Conservation (phyloP, 2,329 filamentous ascomycete genomes). For the Thermochaetoides dissita region DNA sequence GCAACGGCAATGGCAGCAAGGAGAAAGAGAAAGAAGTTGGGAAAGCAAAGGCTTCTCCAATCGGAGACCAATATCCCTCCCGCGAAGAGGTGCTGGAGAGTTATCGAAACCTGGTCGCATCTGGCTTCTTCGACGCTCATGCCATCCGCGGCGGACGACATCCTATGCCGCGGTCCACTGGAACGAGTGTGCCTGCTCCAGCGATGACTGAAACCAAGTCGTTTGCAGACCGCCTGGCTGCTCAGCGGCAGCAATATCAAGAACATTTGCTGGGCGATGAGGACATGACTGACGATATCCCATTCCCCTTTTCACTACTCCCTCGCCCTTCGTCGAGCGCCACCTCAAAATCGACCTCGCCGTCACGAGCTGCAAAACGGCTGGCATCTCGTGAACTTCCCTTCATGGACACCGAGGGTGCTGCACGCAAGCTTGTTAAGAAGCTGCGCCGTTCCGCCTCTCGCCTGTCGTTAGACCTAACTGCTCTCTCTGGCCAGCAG, state of each 20-base stretch:
- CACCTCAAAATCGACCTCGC: too few relatives aligned
- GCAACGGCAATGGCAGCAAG: not conserved
- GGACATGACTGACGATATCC: too few relatives aligned
- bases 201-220: not conserved
- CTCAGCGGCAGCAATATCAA: constrained; percentile 9
- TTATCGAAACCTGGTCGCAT: constrained; percentile 42
- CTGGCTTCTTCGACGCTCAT: constrained; percentile 44
- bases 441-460: constrained; percentile 39
- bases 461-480: constrained; percentile 27
- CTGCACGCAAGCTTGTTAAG: constrained; percentile 28
- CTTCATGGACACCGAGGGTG: too few relatives aligned
- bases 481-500: not conserved
- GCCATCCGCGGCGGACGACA: constrained; percentile 44
- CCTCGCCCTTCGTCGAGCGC: constrained; percentile 2
- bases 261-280: not conserved
- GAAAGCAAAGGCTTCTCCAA: not conserved
- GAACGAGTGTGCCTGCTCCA: not conserved
- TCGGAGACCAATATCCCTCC: constrained; percentile 18
- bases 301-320: constrained; percentile 3
- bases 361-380: too few relatives aligned
- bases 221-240: constrained; percentile 7
- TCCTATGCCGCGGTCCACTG: constrained; percentile 19
- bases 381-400: too few relatives aligned
- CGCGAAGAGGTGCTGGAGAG: constrained; percentile 40
- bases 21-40: not conserved